These are phyloP conservation scores for Mycena haematopus DNA, from an alignment of 768 basidiomycete species.

Conservation along the genomic window DNA sequence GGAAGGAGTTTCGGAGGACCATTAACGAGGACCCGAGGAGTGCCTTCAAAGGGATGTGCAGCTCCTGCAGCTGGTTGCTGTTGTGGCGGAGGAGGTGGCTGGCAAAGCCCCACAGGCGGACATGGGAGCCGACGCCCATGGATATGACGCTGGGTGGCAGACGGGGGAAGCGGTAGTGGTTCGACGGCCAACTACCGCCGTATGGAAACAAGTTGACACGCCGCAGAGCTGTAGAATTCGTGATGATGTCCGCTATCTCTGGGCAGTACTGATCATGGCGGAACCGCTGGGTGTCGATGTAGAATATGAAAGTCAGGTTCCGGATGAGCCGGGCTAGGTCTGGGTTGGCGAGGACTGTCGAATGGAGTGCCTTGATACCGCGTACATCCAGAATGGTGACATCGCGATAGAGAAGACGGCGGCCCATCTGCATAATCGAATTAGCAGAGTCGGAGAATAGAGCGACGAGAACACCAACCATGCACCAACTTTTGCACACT, in stretches of 20 bases:
- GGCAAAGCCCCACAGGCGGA: background rate
- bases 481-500: slow-evolving; percentile 6
- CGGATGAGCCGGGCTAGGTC: background rate
- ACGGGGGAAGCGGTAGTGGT: background rate
- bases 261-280: background rate
- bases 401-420: slow-evolving; percentile 5
- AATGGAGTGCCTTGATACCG: background rate
- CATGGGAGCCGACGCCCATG: background rate
- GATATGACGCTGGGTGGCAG: background rate
- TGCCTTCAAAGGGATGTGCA: background rate
- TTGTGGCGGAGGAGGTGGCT: background rate
- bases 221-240: background rate
- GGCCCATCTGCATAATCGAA: background rate
- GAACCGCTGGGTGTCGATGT: too few relatives aligned
- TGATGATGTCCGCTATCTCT: background rate
- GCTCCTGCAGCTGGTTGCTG: background rate
- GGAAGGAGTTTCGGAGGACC: background rate
- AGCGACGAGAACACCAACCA: background rate
- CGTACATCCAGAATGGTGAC: background rate
- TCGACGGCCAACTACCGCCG: background rate
- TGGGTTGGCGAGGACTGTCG: background rate
- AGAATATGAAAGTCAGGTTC: background rate
- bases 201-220: background rate
- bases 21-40: background rate
- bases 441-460: background rate